Evolutionary conservation across 371 early-diverging fungal species (phyloP).

Genomic region (Chytridiales sp.): DNA sequence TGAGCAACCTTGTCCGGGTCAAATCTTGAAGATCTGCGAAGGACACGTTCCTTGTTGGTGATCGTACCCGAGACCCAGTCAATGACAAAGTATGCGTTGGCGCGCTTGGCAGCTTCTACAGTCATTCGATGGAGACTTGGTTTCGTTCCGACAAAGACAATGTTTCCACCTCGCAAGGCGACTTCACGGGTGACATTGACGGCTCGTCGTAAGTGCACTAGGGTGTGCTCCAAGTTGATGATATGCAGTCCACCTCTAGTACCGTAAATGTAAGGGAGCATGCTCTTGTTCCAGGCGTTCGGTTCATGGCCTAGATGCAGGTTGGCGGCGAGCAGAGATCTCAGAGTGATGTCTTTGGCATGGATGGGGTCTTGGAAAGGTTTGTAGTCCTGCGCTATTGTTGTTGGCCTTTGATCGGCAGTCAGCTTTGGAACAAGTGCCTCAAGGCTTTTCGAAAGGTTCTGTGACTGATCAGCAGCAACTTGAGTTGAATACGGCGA

Average conservation of each 20-base stretch:
- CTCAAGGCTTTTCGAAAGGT: too few relatives aligned
- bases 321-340: constrained; percentile 78
- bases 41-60: constrained; percentile 79
- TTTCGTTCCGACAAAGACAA: constrained; percentile 88
- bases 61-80: constrained; percentile 90
- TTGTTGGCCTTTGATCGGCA: too few relatives aligned
- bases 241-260: constrained; percentile 88
- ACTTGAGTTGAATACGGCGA: too few relatives aligned
- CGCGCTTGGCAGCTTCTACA: constrained; percentile 78
- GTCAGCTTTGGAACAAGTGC: too few relatives aligned
- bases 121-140: constrained; percentile 64
- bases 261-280: constrained; percentile 87
- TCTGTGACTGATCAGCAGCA: too few relatives aligned
- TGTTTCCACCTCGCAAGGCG: constrained; percentile 76
- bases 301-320: constrained; percentile 90
- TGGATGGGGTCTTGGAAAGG: constrained; percentile 1
- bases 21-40: constrained; percentile 43
- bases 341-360: constrained; percentile 56
- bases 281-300: constrained; percentile 76
- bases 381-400: background rate
- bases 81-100: constrained; percentile 78
- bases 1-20: constrained; percentile 47
- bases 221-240: constrained; percentile 92
- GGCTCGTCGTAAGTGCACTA: constrained; percentile 84
- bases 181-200: constrained; percentile 72